Evolutionary conservation across 176 grass and related monocot genomes (phyloP).

Genomic region (Eleusine coracana): DNA sequence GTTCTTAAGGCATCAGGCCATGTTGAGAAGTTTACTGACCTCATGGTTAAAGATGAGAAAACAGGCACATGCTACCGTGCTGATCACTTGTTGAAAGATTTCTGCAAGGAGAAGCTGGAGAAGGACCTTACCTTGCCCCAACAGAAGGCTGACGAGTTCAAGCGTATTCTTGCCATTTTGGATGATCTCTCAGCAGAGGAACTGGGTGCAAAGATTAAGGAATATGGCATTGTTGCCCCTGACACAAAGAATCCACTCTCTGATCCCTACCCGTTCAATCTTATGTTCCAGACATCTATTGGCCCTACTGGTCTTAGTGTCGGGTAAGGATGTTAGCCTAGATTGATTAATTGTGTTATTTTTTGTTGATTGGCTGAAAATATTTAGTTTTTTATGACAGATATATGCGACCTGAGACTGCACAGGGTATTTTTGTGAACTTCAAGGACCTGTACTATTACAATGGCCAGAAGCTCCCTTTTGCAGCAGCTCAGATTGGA

Average conservation of each 20-base stretch:
- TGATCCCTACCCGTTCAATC: slow-evolving; percentile 86
- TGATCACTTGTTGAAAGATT: slow-evolving; percentile 77
- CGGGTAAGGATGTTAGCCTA: slow-evolving; percentile 56
- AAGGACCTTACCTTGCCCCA: slow-evolving; percentile 68
- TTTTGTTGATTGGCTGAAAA: background rate
- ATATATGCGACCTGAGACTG: slow-evolving; percentile 89
- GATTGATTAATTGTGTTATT: slow-evolving; percentile 7
- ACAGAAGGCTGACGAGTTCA: slow-evolving; percentile 62
- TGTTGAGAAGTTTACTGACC: slow-evolving; percentile 86
- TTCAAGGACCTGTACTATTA: slow-evolving; percentile 90
- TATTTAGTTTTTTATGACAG: slow-evolving; percentile 29
- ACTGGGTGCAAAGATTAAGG: slow-evolving; percentile 75
- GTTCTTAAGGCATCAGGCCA: slow-evolving; percentile 86
- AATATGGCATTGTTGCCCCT: slow-evolving; percentile 71
- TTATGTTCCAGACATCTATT: slow-evolving; percentile 92
- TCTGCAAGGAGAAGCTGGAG: slow-evolving; percentile 86
- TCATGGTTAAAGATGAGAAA: slow-evolving; percentile 93
- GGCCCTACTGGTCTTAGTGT: slow-evolving; percentile 72
- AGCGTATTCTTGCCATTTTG: slow-evolving; percentile 58
- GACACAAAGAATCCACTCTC: slow-evolving; percentile 76
- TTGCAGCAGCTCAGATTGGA: slow-evolving; percentile 76
- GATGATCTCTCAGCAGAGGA: slow-evolving; percentile 71
- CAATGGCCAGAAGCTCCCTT: slow-evolving; percentile 83
- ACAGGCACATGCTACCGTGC: slow-evolving; percentile 83
- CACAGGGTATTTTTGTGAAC: slow-evolving; percentile 91